phyloP scores from a whole-genome alignment of 352 stramenopile species.

The Phytopythium mirpurense region DNA sequence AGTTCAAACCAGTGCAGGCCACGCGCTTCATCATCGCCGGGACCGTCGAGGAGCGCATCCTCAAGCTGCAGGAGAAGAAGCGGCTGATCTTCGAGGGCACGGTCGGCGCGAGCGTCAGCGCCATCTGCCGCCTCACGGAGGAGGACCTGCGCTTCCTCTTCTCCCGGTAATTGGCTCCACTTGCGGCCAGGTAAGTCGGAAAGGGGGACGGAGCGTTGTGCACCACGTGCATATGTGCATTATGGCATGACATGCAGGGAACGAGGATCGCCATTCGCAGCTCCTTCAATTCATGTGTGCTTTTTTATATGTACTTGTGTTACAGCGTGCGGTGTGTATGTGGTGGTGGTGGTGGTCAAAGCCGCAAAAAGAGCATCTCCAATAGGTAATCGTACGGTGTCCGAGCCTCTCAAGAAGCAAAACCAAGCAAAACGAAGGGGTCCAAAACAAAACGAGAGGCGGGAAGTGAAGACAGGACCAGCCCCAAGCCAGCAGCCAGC shows the following conservation, averaged over 20 bases:
- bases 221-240: too few species aligned
- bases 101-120: slow-evolving; percentile 90
- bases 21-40: slow-evolving; percentile 97
- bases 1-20: slow-evolving; percentile 96
- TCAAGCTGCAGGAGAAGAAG: slow-evolving; percentile 95
- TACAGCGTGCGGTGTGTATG: too few species aligned
- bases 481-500: background rate
- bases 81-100: slow-evolving; percentile 99
- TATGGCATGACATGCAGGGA: too few species aligned
- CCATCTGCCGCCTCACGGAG: slow-evolving; percentile 89
- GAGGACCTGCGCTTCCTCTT: slow-evolving; percentile 95
- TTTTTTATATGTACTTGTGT: too few species aligned
- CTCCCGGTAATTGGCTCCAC: slow-evolving; percentile 21
- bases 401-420: background rate
- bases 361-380: too few species aligned
- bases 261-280: too few species aligned
- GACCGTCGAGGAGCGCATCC: slow-evolving; percentile 97
- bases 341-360: too few species aligned
- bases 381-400: too few species aligned
- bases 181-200: background rate
- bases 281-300: too few species aligned
- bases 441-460: slow-evolving; percentile 4
- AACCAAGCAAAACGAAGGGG: slow-evolving; percentile 24
- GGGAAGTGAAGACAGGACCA: background rate
- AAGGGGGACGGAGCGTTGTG: background rate